Conservation (phyloP, 1,139 yeast genomes). For the Oligophagozyma castellii region DNA sequence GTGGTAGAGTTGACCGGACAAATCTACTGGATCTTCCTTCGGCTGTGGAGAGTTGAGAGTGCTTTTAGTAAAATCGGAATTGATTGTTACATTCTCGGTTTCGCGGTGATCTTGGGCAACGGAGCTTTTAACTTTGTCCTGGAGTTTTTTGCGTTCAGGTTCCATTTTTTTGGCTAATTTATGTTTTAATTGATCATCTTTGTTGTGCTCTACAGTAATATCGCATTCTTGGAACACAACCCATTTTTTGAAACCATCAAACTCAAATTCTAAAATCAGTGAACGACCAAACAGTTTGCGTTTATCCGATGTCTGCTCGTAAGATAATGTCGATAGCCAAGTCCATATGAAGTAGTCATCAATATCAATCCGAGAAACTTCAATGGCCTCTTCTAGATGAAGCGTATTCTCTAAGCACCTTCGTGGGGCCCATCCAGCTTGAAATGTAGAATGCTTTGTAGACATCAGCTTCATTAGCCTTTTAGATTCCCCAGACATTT, state of each 20-base stretch:
- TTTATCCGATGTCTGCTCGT: slow-evolving; percentile 55
- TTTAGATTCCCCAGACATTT: slow-evolving; percentile 62
- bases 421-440: slow-evolving; percentile 28
- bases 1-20: no score
- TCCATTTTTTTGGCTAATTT: slow-evolving; percentile 5
- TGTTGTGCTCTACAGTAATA: slow-evolving; percentile 28
- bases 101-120: no score
- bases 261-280: slow-evolving; percentile 53
- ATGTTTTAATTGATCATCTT: slow-evolving; percentile 14
- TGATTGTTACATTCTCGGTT: no score
- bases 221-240: slow-evolving; percentile 62
- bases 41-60: no score
- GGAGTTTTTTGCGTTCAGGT: slow-evolving; percentile 2
- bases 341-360: slow-evolving; percentile 89
- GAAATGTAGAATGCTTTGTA: slow-evolving; percentile 31
- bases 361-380: slow-evolving; percentile 52
- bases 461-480: slow-evolving; percentile 50
- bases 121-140: slow-evolving; percentile 16
- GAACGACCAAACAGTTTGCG: slow-evolving; percentile 70
- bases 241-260: slow-evolving; percentile 76
- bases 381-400: slow-evolving; percentile 18
- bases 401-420: slow-evolving; percentile 8
- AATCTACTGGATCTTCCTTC: slow-evolving; percentile 3
- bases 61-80: slow-evolving; percentile 3
- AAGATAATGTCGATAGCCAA: slow-evolving; percentile 68